These are phyloP conservation scores for Cordyceps militaris DNA, from an alignment of 2,329 filamentous ascomycete genomes.

Conservation along the genomic window DNA sequence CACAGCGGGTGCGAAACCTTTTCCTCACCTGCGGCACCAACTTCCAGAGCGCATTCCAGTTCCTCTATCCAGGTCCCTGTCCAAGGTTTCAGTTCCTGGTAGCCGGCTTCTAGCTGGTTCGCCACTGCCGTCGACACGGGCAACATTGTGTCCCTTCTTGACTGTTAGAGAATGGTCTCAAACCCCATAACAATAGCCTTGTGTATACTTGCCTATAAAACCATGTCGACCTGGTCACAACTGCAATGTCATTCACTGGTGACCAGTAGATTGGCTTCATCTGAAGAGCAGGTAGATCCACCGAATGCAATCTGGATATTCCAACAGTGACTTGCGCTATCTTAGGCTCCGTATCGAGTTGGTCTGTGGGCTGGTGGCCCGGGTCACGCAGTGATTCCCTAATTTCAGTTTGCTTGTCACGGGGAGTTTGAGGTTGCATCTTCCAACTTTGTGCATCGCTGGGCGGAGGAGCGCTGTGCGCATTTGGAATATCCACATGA, in stretches of 20 bases:
- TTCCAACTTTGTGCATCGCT: background rate
- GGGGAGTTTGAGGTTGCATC: background rate
- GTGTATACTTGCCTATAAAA: constrained; percentile 63
- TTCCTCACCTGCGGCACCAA: constrained; percentile 82
- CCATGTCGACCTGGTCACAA: constrained; percentile 84
- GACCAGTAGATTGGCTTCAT: constrained; percentile 99
- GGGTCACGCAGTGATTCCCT: background rate
- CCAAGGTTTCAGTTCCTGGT: constrained; percentile 78
- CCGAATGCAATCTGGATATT: constrained; percentile 81
- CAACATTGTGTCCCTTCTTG: constrained; percentile 68
- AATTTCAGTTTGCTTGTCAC: background rate
- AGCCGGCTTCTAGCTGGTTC: constrained; percentile 89
- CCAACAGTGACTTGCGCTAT: constrained; percentile 69
- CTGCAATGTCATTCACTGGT: constrained; percentile 79
- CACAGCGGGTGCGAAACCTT: constrained; percentile 82
- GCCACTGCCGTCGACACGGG: constrained; percentile 80
- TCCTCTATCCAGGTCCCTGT: constrained; percentile 91
- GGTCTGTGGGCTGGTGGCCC: constrained; percentile 17
- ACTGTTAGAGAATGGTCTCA: constrained; percentile 15
- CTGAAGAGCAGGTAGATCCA: constrained; percentile 70
- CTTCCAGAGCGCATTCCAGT: constrained; percentile 79
- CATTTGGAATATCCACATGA: constrained; percentile 22
- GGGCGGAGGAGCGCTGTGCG: background rate
- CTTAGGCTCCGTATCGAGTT: background rate
- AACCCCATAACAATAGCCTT: background rate